These are phyloP conservation scores for Anastatica hierochuntica DNA, from an alignment of 345 rosid genomes.

Conservation along the genomic window DNA sequence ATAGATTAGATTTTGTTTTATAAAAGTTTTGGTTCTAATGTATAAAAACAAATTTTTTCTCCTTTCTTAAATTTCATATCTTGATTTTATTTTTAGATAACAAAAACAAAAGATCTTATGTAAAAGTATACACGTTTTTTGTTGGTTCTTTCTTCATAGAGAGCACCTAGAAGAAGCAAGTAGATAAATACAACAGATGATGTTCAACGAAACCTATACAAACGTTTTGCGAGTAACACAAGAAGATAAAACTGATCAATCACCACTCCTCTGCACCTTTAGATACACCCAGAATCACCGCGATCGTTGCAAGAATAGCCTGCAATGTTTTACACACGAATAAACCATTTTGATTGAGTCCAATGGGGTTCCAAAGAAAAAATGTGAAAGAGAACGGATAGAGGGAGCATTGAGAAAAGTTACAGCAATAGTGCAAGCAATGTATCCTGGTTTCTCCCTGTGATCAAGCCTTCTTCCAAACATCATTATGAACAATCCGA, in stretches of 20 bases:
- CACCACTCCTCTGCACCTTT: conserved; percentile 47
- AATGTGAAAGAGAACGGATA: no score
- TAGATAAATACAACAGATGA: neutral
- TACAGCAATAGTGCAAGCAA: conserved; percentile 82
- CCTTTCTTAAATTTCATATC: no score
- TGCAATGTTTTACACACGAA: conserved; percentile 24
- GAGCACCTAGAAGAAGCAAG: no score
- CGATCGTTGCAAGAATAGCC: conserved; percentile 75
- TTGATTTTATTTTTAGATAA: no score
- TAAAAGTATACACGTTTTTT: no score
- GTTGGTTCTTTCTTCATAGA: no score
- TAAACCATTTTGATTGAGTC: neutral
- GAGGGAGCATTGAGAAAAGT: conserved; percentile 17
- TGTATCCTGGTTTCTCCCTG: conserved; percentile 86
- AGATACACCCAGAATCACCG: conserved; percentile 56
- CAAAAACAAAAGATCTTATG: no score
- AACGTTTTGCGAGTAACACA: conserved; percentile 6
- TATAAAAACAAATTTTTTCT: no score
- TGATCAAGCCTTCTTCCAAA: conserved; percentile 63
- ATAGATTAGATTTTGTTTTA: conserved; percentile 13
- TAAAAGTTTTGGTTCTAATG: no score
- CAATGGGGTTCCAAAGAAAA: neutral
- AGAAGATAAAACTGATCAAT: neutral
- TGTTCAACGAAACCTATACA: conserved; percentile 17
- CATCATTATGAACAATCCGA: conserved; percentile 50